These are phyloP conservation scores for Escovopsis sp. DNA, from an alignment of 2,329 filamentous ascomycete species.

Conservation along the genomic window DNA sequence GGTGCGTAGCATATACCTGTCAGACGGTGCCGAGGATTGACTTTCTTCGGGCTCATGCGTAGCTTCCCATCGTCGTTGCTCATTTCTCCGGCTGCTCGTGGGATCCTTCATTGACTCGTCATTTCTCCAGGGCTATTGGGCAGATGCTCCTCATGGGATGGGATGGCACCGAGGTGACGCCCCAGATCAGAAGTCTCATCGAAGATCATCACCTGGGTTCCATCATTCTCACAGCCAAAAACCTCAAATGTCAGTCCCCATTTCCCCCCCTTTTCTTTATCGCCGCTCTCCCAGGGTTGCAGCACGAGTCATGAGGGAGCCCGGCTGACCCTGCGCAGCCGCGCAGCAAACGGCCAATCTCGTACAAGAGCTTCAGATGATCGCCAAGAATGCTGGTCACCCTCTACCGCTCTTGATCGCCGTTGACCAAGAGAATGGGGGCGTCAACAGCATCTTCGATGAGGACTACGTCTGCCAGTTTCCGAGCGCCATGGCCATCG, in stretches of 20 bases:
- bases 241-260: slow-evolving; percentile 53
- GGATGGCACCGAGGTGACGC: slow-evolving; percentile 71
- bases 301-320: neutral
- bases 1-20: slow-evolving; percentile 36
- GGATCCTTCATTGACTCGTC: slow-evolving; percentile 12
- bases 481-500: slow-evolving; percentile 90
- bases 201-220: slow-evolving; percentile 78
- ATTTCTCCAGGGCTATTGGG: slow-evolving; percentile 45
- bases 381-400: slow-evolving; percentile 81
- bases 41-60: neutral
- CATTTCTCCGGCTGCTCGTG: slow-evolving; percentile 1
- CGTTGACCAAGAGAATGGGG: slow-evolving; percentile 93
- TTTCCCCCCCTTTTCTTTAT: neutral
- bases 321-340: slow-evolving; percentile 37
- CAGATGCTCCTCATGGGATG: slow-evolving; percentile 75
- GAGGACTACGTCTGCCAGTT: slow-evolving; percentile 94
- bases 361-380: slow-evolving; percentile 82
- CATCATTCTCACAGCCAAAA: slow-evolving; percentile 72
- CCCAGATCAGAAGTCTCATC: slow-evolving; percentile 68
- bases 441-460: slow-evolving; percentile 92
- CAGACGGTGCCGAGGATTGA: neutral
- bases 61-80: neutral
- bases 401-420: slow-evolving; percentile 80
- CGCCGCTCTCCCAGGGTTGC: neutral
- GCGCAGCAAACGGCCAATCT: slow-evolving; percentile 79